Evolutionary conservation across 306 rosid species (phyloP).

Genomic region (Pterocarpus santalinus): DNA sequence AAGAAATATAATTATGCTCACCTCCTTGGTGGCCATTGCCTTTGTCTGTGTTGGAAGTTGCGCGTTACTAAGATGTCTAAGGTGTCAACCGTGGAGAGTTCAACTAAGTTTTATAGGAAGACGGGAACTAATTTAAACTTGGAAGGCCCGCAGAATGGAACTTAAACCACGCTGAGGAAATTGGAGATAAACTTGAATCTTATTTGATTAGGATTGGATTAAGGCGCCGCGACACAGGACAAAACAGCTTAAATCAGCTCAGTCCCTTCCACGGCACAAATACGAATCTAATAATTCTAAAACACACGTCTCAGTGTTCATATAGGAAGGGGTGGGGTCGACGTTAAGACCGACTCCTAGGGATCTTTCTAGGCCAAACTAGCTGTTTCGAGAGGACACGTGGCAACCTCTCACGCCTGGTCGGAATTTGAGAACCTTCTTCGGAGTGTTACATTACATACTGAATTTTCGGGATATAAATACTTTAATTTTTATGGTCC

Average conservation of each 20-base stretch:
- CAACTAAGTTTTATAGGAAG: conserved; percentile 4
- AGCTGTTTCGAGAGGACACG: conserved; percentile 59
- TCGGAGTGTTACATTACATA: background rate
- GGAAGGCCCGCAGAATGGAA: conserved; percentile 6
- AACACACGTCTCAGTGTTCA: conserved; percentile 9
- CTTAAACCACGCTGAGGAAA: conserved; percentile 5
- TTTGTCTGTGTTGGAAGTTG: conserved; percentile 4
- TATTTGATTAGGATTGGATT: conserved; percentile 10
- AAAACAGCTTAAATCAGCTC: conserved; percentile 10
- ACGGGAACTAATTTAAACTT: background rate
- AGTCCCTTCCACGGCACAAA: background rate
- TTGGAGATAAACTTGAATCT: conserved; percentile 15
- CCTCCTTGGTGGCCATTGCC: conserved; percentile 59
- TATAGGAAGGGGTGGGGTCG: conserved; percentile 36
- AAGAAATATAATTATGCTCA: background rate
- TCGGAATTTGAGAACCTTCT: conserved; percentile 30
- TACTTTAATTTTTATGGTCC: background rate
- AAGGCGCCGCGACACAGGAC: background rate
- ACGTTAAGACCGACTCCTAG: conserved; percentile 42
- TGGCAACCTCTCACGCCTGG: conserved; percentile 33
- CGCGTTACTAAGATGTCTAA: background rate
- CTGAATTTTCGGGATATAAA: too few species aligned
- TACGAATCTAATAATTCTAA: conserved; percentile 22
- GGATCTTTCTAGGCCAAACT: conserved; percentile 51
- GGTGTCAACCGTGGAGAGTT: background rate